A percentile compares a stretch with the other conserved stretches of the same genome.
Conservation (phyloP, 257 asterid genomes). For the Solanum infundibuliforme region DNA sequence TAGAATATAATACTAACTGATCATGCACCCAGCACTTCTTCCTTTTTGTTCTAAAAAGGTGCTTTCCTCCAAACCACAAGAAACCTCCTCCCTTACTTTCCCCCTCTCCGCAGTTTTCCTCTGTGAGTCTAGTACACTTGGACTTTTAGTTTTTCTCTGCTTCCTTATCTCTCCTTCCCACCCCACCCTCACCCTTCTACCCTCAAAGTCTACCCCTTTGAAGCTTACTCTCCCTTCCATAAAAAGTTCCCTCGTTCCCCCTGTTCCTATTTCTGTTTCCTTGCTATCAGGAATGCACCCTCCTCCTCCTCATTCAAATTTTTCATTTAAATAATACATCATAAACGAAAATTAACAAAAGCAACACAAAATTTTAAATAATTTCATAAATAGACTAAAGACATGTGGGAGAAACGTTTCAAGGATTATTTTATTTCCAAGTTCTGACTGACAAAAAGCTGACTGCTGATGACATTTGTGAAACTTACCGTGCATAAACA, state of each 20-base stretch:
- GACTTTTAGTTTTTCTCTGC: background rate
- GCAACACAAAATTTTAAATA: background rate
- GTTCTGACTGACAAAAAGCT: background rate
- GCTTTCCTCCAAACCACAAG: background rate
- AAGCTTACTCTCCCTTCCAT: background rate
- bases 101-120: background rate
- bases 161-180: background rate
- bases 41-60: background rate
- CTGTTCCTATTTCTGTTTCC: background rate
- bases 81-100: background rate
- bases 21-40: background rate
- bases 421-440: background rate
- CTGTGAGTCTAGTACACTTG: background rate
- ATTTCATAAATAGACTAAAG: background rate
- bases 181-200: background rate
- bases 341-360: background rate
- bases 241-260: background rate
- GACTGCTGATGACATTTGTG: background rate
- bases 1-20: background rate
- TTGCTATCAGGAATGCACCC: background rate
- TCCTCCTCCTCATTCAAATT: background rate
- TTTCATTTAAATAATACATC: background rate
- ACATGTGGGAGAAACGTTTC: background rate
- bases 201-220: background rate
- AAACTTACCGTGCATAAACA: background rate